Base-by-base conservation (phyloP, 1,284 basidiomycete species). In the Microbotryum intermedium region DNA sequence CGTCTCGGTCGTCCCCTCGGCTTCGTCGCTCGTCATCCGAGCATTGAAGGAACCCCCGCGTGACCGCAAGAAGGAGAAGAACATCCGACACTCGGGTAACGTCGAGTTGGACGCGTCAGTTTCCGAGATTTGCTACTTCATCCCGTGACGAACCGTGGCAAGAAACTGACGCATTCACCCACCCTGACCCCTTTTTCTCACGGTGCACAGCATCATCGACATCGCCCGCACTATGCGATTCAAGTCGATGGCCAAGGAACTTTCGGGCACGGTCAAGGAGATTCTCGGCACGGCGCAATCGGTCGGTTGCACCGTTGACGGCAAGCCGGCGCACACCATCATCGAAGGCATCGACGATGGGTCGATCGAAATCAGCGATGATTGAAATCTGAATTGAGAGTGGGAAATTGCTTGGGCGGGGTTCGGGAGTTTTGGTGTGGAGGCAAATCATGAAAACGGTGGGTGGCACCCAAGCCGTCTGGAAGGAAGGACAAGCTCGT, bases 41-140 rank as follows among this genome's bases (percentile, higher is more conserved):
- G 94, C 95, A 67, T 87, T 99, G 76, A 99, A 99, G 80, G 89
- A 98, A 82, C 94, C 94, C 70, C 91, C 91, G 73, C 91, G 94
- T 76, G 94, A 98, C 82, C 87, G 95, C 73, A 99, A 99, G 81
- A 99, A 99, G 85, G 92, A 97, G 84, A 99, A 99, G 84, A 98
- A 98, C 84, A 94, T 97, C 80, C 93, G 92, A 78, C 95, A 99
- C 84, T 79, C 80, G 65, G 95, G 95, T 68, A 98, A 97, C 82
- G 83, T 99, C 71, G 76, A 92, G 61, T 82, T 98, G 62, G 94
- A 97, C 75, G 89, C 95, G 79, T 56, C 18, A n/a, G 55, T 56
- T 11, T 26, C 23, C 34, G 34, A 39, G 11, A n/a, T n/a, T n/a
- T n/a, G n/a, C n/a, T n/a, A n/a, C n/a, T n/a, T n/a, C n/a, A n/a